These are phyloP conservation scores for Arabis alpina DNA, from an alignment of 345 rosid genomes.

Conservation along the genomic window DNA sequence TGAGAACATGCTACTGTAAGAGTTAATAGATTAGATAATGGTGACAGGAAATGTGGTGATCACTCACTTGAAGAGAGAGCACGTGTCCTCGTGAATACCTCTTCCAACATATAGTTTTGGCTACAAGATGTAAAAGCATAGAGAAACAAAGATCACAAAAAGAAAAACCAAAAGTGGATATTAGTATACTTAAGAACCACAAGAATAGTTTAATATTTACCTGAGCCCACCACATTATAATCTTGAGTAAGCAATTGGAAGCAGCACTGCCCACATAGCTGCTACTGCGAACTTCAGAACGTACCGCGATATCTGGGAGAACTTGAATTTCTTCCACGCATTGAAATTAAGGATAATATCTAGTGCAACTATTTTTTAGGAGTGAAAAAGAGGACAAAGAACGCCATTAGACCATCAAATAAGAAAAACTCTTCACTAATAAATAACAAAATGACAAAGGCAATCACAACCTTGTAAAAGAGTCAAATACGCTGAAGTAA, in stretches of 20 bases:
- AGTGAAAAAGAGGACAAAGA: conserved; percentile 6
- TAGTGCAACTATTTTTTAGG: conserved; percentile 59
- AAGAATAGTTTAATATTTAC: conserved; percentile 49
- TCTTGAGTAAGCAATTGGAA: conserved; percentile 79
- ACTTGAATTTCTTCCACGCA: conserved; percentile 88
- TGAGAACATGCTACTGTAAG: conserved; percentile 24
- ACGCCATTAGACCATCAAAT: conserved; percentile 29
- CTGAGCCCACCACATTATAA: conserved; percentile 99
- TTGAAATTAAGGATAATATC: conserved; percentile 79
- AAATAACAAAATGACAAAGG: conserved; percentile 5
- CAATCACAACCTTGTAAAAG: conserved; percentile 68
- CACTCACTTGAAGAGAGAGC: conserved; percentile 84
- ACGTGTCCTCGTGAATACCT: conserved; percentile 91
- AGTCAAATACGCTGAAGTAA: conserved; percentile 87
- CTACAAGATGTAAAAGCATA: conserved; percentile 50
- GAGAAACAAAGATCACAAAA: conserved; percentile 17
- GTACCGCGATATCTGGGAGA: conserved; percentile 75
- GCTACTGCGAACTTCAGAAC: conserved; percentile 77
- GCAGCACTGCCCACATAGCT: conserved; percentile 80
- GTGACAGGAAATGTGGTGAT: conserved; percentile 16
- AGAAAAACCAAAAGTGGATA: conserved; percentile 6
- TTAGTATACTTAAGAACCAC: not conserved
- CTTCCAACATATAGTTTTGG: conserved; percentile 95
- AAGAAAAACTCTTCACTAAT: not conserved
- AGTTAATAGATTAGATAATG: conserved; percentile 4